phyloP scores from a whole-genome alignment of 805 yeast genomes.

The Starmerella kuoi region DNA sequence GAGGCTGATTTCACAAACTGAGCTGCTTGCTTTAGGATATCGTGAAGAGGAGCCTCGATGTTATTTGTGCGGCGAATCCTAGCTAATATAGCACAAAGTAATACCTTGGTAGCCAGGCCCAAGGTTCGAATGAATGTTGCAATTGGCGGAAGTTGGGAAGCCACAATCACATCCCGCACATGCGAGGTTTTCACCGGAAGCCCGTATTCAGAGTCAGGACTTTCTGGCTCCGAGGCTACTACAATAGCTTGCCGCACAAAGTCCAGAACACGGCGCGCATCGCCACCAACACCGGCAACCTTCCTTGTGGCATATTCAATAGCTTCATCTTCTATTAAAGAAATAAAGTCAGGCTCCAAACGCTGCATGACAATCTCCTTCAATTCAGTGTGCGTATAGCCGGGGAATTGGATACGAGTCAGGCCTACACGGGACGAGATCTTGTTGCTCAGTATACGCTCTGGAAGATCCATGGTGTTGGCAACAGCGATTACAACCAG shows the following conservation, averaged over 20 bases:
- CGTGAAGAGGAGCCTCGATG: slow-evolving; percentile 63
- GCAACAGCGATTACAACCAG: slow-evolving; percentile 87
- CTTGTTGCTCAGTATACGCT: slow-evolving; percentile 72
- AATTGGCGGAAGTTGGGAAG: slow-evolving; percentile 66
- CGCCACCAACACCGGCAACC: slow-evolving; percentile 94
- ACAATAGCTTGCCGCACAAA: slow-evolving; percentile 84
- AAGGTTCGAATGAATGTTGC: slow-evolving; percentile 44
- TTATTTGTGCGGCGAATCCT: slow-evolving; percentile 54
- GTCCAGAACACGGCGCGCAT: slow-evolving; percentile 83
- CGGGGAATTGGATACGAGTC: slow-evolving; percentile 74
- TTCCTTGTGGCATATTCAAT: slow-evolving; percentile 85
- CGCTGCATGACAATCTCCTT: slow-evolving; percentile 62
- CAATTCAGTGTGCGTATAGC: slow-evolving; percentile 72
- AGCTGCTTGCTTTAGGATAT: slow-evolving; percentile 63
- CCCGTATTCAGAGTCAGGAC: slow-evolving; percentile 22
- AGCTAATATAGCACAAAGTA: slow-evolving; percentile 56
- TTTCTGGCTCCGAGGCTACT: slow-evolving; percentile 28
- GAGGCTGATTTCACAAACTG: slow-evolving; percentile 37
- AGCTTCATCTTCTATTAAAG: slow-evolving; percentile 35
- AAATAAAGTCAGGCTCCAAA: slow-evolving; percentile 34
- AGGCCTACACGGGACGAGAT: slow-evolving; percentile 85
- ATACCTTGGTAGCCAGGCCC: slow-evolving; percentile 57
- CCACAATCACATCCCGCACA: slow-evolving; percentile 66
- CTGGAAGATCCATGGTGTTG: slow-evolving; percentile 95
- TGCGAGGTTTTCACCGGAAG: slow-evolving; percentile 51